Evolutionary conservation across 106 monocot species (phyloP).

Genomic region (Gastrodia elata): DNA sequence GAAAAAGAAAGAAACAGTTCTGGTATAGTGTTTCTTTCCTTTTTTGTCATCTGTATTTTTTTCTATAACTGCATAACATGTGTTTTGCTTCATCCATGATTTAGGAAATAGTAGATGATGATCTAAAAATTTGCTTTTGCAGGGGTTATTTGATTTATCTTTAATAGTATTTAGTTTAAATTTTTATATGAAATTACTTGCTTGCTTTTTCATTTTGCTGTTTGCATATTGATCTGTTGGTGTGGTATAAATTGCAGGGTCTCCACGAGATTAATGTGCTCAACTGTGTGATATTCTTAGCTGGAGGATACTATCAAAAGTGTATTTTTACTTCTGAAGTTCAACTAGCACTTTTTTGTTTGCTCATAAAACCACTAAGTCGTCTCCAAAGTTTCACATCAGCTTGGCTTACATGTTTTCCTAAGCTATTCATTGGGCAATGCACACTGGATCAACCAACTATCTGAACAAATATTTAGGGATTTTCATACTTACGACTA

Average conservation of each 20-base stretch:
- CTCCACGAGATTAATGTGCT: conserved; percentile 52
- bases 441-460: conserved; percentile 1
- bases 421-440: background rate
- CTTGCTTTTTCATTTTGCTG: background rate
- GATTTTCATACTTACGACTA: no score
- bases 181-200: background rate
- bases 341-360: conserved; percentile 14
- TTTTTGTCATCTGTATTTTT: background rate
- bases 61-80: background rate
- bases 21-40: background rate
- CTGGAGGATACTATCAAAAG: conserved; percentile 62
- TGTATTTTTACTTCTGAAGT: conserved; percentile 26
- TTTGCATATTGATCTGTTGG: conserved; percentile 49
- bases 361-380: background rate
- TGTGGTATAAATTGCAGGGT: conserved; percentile 85
- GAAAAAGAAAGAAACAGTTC: no score
- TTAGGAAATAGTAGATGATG: background rate
- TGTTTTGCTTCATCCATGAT: background rate
- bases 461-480: no score
- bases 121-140: background rate
- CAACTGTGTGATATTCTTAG: conserved; percentile 67
- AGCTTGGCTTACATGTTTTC: background rate
- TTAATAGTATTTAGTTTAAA: background rate
- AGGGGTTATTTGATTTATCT: background rate
- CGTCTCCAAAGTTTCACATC: background rate